A percentile compares a stretch with the other conserved stretches of the same genome.
These are phyloP conservation scores for Botrytis cinerea DNA, from an alignment of 2,329 filamentous ascomycete genomes.

Conservation along the genomic window DNA sequence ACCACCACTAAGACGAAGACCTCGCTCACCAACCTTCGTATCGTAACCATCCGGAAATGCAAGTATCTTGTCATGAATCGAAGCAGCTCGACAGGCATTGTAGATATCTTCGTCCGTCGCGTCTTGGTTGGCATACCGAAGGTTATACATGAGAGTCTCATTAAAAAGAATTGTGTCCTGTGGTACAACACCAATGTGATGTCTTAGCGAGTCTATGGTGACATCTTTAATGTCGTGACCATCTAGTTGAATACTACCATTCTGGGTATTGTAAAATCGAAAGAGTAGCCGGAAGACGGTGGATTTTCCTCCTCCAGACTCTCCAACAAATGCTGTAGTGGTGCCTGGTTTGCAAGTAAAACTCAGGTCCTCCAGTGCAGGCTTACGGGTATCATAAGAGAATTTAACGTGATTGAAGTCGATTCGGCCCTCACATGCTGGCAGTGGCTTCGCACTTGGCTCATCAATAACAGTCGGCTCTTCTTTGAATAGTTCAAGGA, in stretches of 20 bases:
- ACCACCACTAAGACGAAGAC: conserved; percentile 81
- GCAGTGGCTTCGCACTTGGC: conserved; percentile 62
- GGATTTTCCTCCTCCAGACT: conserved; percentile 95
- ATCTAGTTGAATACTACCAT: conserved; percentile 81
- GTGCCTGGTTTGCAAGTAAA: conserved; percentile 89
- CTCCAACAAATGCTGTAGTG: conserved; percentile 92
- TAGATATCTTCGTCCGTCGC: conserved; percentile 81
- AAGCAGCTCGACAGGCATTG: conserved; percentile 79
- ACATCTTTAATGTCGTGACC: conserved; percentile 80
- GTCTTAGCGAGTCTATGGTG: conserved; percentile 90
- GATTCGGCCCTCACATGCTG: conserved; percentile 76
- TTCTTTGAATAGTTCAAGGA: conserved; percentile 95
- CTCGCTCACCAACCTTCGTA: conserved; percentile 89
- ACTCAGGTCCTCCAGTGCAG: conserved; percentile 78
- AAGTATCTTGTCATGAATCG: conserved; percentile 90
- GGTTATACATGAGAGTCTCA: conserved; percentile 91
- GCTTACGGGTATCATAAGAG: conserved; percentile 82
- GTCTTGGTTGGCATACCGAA: conserved; percentile 81
- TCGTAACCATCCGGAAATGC: conserved; percentile 85
- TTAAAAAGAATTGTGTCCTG: conserved; percentile 97
- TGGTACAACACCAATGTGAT: conserved; percentile 91
- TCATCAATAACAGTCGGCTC: conserved; percentile 86
- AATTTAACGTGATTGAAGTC: conserved; percentile 88
- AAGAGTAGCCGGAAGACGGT: conserved; percentile 95
- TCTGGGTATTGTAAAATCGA: conserved; percentile 87